Evolutionary conservation across 164 flowering plant genomes (phyloP).

Genomic region (Houttuynia cordata): DNA sequence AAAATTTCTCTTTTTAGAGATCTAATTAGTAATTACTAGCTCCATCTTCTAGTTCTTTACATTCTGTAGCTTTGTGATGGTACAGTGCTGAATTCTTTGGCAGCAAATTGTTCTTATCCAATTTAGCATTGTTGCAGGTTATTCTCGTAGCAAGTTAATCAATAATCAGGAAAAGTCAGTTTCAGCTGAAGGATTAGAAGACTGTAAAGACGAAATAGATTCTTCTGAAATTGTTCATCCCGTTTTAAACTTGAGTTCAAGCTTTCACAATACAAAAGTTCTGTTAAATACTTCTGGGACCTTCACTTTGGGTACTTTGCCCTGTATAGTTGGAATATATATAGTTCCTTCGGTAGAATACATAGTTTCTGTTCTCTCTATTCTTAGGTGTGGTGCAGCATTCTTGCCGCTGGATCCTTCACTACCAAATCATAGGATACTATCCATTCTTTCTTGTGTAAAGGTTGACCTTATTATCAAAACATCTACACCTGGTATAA

Average conservation of each 20-base stretch:
- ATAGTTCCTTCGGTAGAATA: constrained; percentile 74
- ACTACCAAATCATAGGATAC: constrained; percentile 67
- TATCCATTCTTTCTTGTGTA: constrained; percentile 43
- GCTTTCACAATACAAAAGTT: neutral
- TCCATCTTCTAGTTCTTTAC: neutral
- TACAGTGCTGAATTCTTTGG: neutral
- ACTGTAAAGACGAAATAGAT: constrained; percentile 3
- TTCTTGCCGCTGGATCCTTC: constrained; percentile 81
- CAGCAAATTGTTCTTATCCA: neutral
- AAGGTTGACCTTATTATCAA: constrained; percentile 40
- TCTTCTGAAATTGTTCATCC: constrained; percentile 3
- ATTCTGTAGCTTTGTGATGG: too few relatives aligned
- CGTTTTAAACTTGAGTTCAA: neutral
- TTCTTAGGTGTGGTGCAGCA: constrained; percentile 73
- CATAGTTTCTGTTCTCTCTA: constrained; percentile 62
- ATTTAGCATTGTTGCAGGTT: constrained; percentile 10
- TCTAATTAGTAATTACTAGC: neutral
- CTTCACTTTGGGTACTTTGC: constrained; percentile 4
- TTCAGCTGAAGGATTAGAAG: constrained; percentile 1
- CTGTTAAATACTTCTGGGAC: neutral
- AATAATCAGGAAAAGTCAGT: neutral
- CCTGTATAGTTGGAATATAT: constrained; percentile 54
- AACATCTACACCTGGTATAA: constrained; percentile 16
- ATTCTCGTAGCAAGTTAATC: constrained; percentile 5
- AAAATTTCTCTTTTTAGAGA: too few relatives aligned